phyloP scores from a whole-genome alignment of 2,329 filamentous ascomycete genomes.

The Ceratocystis diversiconidia region DNA sequence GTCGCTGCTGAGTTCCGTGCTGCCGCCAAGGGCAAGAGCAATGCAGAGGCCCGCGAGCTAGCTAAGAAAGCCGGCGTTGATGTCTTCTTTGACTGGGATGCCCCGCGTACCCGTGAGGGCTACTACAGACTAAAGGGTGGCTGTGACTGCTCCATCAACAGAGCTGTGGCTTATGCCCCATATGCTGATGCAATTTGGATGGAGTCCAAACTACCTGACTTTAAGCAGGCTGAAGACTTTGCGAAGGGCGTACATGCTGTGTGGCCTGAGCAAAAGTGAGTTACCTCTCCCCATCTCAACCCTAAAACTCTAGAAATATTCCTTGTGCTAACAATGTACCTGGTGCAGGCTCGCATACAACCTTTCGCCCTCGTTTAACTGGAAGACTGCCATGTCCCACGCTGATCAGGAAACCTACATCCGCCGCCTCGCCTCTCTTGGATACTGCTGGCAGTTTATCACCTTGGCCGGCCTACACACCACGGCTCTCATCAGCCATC shows the following conservation, averaged over 20 bases:
- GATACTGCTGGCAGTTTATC: conserved; percentile 99
- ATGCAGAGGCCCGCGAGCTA: conserved; percentile 66
- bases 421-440: conserved; percentile 65
- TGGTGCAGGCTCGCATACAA: conserved; percentile 74
- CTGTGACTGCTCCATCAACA: conserved; percentile 79
- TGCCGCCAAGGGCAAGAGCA: conserved; percentile 68
- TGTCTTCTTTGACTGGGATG: conserved; percentile 88
- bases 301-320: conserved; percentile 11
- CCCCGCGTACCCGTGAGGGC: conserved; percentile 82
- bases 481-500: conserved; percentile 79
- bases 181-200: conserved; percentile 98
- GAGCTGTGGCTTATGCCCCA: conserved; percentile 79
- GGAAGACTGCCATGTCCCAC: conserved; percentile 90
- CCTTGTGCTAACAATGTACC: conserved; percentile 15
- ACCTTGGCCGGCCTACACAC: conserved; percentile 96
- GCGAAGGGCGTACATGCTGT: conserved; percentile 85
- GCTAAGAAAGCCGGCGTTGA: conserved; percentile 59
- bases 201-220: conserved; percentile 96
- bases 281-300: conserved; percentile 19
- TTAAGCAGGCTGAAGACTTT: conserved; percentile 79
- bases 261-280: conserved; percentile 91
- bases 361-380: conserved; percentile 97
- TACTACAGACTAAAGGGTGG: conserved; percentile 90
- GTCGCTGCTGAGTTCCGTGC: conserved; percentile 51
- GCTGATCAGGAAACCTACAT: conserved; percentile 97